Evolutionary conservation across 208 protist genomes (phyloP), one percentile per base, ranked within the genome.

Genomic region (Kentomonas sorsogonicus): DNA sequence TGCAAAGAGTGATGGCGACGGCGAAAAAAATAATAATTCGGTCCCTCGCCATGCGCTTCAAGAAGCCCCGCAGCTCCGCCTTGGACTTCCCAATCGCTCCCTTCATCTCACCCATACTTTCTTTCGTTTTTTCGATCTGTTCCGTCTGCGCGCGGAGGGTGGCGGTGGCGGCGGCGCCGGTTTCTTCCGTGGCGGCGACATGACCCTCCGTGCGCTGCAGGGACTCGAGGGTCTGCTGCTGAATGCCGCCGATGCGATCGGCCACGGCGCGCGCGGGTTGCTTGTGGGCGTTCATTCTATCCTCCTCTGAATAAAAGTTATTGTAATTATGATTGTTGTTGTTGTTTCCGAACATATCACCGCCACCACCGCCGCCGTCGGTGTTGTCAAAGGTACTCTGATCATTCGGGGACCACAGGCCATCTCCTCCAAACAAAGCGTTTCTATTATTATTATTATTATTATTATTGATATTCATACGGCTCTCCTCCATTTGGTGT

Each of bases 21-120:
- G 60, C 47, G 43, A 92, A 92, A 58, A 79, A 92, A 27, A 95
- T 79, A 54, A 95, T 85, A 38, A 95, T 79, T 27, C 78, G 84
- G 53, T 95, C 89, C 20, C 76, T 63, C 53, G 78, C 74, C 82
- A 95, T 92, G 2, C 84, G 77, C 13, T 81, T 66, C 70, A 95
- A 77, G 56, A 95, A 80, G 2, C 69, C 66, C 58, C 79, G 77
- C 39, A 85, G 39, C 56, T 79, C 73, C 31, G 56, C 60, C 30
- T 66, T 61, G 3, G 66, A 73, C 27, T 68, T 71, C 2, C 56
- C 57, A 10, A 89, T 45, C 30, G 79, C 63, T 0, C 59, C 69
- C 26, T 75, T 50, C 50, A 79, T 74, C 66, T 82, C 79, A 11
- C 82, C 70, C 41, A 86, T 45, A 39, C 84, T 63, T 13, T 64